phyloP scores from a whole-genome alignment of 306 rosid genomes.

The Trifolium subterraneum region DNA sequence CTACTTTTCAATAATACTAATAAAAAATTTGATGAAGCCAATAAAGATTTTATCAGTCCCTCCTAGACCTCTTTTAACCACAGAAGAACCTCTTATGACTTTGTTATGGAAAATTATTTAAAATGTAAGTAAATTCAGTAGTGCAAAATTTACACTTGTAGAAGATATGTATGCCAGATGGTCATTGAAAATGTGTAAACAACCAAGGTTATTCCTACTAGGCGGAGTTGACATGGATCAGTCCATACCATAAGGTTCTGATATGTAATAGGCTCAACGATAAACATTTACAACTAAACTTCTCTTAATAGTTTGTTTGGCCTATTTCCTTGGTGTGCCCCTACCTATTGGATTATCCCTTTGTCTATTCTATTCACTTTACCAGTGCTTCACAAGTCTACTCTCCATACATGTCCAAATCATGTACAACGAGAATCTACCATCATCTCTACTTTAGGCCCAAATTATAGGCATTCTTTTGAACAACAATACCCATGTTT shows the following conservation, averaged over 20 bases:
- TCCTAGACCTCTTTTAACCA: constrained; percentile 6
- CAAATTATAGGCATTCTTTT: too few species aligned
- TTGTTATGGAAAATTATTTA: constrained; percentile 16
- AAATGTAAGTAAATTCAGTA: constrained; percentile 4
- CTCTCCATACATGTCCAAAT: background rate
- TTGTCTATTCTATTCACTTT: background rate
- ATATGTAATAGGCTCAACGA: background rate
- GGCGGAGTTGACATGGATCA: background rate
- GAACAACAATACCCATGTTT: background rate
- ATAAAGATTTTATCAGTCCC: constrained; percentile 3
- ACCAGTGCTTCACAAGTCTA: background rate
- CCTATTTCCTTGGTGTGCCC: background rate
- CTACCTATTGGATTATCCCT: background rate
- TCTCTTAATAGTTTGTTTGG: background rate
- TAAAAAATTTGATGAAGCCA: background rate
- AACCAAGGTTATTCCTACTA: background rate
- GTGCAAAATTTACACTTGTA: constrained; percentile 9
- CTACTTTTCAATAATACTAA: constrained; percentile 16
- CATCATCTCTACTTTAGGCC: background rate
- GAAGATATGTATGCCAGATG: constrained; percentile 6
- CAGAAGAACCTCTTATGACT: background rate
- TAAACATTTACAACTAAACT: background rate
- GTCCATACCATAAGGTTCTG: background rate
- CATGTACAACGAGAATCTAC: background rate
- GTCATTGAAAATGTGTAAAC: constrained; percentile 3